Evolutionary conservation across 257 asterid genomes (phyloP).

Genomic region (Solanum stenotomum): DNA sequence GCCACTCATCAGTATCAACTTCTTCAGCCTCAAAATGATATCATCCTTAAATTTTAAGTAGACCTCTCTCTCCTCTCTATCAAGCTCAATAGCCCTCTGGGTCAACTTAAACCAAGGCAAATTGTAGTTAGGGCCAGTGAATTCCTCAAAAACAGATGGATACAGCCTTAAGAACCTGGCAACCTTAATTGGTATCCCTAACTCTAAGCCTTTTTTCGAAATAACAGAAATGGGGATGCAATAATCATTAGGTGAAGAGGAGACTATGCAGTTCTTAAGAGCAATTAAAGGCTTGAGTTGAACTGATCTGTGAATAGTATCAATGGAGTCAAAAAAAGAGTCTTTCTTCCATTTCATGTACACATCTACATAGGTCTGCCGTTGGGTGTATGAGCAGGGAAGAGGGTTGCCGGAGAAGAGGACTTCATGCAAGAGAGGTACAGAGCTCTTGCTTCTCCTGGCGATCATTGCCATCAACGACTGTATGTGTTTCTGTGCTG

Average conservation of each 20-base stretch:
- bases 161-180: conserved; percentile 64
- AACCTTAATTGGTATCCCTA: conserved; percentile 54
- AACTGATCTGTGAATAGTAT: conserved; percentile 68
- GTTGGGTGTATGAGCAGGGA: conserved; percentile 22
- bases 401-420: background rate
- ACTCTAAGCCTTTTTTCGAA: conserved; percentile 49
- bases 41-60: conserved; percentile 42
- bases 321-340: conserved; percentile 52
- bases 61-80: conserved; percentile 52
- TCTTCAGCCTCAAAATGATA: conserved; percentile 50
- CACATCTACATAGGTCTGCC: conserved; percentile 54
- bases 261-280: conserved; percentile 54
- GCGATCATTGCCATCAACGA: background rate
- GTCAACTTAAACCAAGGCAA: conserved; percentile 88
- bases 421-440: background rate
- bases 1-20: conserved; percentile 67
- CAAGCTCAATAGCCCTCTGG: conserved; percentile 51
- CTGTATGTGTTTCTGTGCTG: background rate
- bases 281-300: conserved; percentile 60
- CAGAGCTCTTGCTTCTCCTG: background rate
- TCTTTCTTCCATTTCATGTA: conserved; percentile 93
- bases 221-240: conserved; percentile 58
- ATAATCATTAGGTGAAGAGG: conserved; percentile 55
- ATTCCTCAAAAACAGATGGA: conserved; percentile 89
- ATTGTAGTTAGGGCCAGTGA: conserved; percentile 50